These are phyloP conservation scores for Amphicarpaea edgeworthii DNA, from an alignment of 306 rosid species.

Conservation along the genomic window DNA sequence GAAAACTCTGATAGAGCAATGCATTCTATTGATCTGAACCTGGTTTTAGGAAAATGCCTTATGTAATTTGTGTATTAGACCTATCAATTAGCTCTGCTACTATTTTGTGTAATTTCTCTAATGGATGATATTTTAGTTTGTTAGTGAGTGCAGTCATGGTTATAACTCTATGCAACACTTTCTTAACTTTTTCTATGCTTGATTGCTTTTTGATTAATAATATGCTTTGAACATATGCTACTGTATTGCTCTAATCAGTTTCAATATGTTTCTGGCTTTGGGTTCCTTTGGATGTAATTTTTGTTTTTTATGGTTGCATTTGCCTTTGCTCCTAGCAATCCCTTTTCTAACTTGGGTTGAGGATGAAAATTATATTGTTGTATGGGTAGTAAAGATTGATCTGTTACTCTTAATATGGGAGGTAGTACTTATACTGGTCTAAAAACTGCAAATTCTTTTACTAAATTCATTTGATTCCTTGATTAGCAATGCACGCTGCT, in stretches of 20 bases:
- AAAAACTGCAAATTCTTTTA: slow-evolving; percentile 20
- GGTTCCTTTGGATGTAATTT: slow-evolving; percentile 1
- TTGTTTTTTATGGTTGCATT: slow-evolving; percentile 17
- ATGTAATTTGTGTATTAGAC: neutral
- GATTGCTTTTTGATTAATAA: slow-evolving; percentile 6
- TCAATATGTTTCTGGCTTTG: neutral
- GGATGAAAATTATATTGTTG: slow-evolving; percentile 18
- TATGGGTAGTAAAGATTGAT: slow-evolving; percentile 18
- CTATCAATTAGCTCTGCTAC: neutral
- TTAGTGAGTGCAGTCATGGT: neutral
- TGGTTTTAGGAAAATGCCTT: neutral
- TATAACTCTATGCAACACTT: neutral
- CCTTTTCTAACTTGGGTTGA: slow-evolving; percentile 1
- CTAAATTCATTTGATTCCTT: slow-evolving; percentile 31
- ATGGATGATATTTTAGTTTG: slow-evolving; percentile 13
- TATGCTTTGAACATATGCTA: neutral
- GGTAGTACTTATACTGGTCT: slow-evolving; percentile 22
- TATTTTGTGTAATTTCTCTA: slow-evolving; percentile 23
- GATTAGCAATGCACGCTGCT: slow-evolving; percentile 21
- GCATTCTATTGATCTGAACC: slow-evolving; percentile 11
- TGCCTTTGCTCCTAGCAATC: slow-evolving; percentile 14
- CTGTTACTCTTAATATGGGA: slow-evolving; percentile 5
- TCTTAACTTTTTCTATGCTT: neutral
- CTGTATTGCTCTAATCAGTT: slow-evolving; percentile 11
- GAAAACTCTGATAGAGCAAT: neutral